Conservation (phyloP, 2,329 filamentous ascomycete species). For the Zalaria sp. region DNA sequence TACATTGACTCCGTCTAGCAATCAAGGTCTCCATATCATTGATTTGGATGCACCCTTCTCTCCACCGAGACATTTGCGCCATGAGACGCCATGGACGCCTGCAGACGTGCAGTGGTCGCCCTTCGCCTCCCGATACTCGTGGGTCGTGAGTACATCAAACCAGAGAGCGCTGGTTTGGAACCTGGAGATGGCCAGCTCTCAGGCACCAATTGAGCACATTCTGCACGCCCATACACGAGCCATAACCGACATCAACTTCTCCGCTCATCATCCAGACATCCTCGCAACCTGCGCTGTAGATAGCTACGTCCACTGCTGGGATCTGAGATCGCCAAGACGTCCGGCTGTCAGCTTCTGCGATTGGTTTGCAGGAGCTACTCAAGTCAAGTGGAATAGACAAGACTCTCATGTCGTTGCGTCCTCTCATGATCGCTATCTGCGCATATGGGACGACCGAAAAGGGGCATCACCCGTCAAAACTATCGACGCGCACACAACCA, state of each 20-base stretch:
- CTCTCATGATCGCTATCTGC: constrained; percentile 74
- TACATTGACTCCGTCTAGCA: constrained; percentile 30
- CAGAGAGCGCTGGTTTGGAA: constrained; percentile 94
- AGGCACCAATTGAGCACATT: constrained; percentile 78
- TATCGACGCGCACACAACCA: constrained; percentile 78
- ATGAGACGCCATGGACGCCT: constrained; percentile 85
- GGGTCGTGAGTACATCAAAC: constrained; percentile 89
- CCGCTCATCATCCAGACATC: constrained; percentile 77
- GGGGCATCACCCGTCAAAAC: constrained; percentile 65
- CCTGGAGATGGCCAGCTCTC: constrained; percentile 53
- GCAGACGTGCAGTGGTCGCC: constrained; percentile 96
- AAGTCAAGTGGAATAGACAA: constrained; percentile 89
- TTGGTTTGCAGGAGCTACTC: constrained; percentile 86
- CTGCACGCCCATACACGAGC: constrained; percentile 74
- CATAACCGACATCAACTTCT: constrained; percentile 95
- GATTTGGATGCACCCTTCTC: constrained; percentile 84
- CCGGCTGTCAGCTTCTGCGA: constrained; percentile 75
- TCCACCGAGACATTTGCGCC: constrained; percentile 69
- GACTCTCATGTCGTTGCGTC: constrained; percentile 79
- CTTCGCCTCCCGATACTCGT: constrained; percentile 76
- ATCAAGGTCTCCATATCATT: constrained; percentile 79
- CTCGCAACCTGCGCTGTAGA: constrained; percentile 86
- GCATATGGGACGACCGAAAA: constrained; percentile 81
- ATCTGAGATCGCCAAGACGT: constrained; percentile 58
- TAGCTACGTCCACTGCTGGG: constrained; percentile 87